Percentiles rank a stretch among this genome's conserved stretches.
Evolutionary conservation across 805 yeast genomes (phyloP).

Genomic region (Saccharomycopsis olivae): DNA sequence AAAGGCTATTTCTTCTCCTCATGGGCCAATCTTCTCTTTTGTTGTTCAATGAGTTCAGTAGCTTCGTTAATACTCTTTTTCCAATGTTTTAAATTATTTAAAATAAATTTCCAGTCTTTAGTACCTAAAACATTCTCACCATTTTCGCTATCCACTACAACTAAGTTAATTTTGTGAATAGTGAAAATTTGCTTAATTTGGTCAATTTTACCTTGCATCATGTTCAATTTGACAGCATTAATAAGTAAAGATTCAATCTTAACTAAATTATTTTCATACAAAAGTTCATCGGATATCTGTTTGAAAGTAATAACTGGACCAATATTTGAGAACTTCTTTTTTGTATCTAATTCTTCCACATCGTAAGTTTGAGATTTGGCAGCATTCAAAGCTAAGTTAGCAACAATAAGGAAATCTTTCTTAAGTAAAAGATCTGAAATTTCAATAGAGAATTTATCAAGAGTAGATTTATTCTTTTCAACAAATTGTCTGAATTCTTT

Average conservation of each 20-base stretch:
- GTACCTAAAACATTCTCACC: slow-evolving; percentile 8
- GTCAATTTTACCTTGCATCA: slow-evolving; percentile 17
- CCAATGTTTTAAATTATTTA: slow-evolving; percentile 16
- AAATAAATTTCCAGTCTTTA: slow-evolving; percentile 17
- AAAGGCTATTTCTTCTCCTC: too few relatives aligned
- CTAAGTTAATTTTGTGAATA: slow-evolving; percentile 17
- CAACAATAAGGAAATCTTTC: slow-evolving; percentile 15
- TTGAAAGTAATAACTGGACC: slow-evolving; percentile 16
- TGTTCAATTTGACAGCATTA: slow-evolving; percentile 15
- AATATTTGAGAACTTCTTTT: slow-evolving; percentile 2
- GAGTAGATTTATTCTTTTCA: neutral
- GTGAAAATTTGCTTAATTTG: slow-evolving; percentile 17
- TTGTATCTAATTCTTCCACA: slow-evolving; percentile 5
- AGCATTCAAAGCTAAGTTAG: slow-evolving; percentile 18
- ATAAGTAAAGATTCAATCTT: slow-evolving; percentile 17
- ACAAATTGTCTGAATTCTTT: slow-evolving; percentile 8
- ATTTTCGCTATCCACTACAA: slow-evolving; percentile 6
- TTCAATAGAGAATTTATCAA: neutral
- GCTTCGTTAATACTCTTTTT: slow-evolving; percentile 15
- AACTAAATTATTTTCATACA: slow-evolving; percentile 9
- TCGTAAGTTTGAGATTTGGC: slow-evolving; percentile 25
- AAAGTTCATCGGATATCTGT: slow-evolving; percentile 17
- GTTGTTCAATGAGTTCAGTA: slow-evolving; percentile 14
- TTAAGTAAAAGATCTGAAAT: slow-evolving; percentile 6
- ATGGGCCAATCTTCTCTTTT: slow-evolving; percentile 8